phyloP scores from a whole-genome alignment of 208 protist species.

The Leishmania tarentolae region DNA sequence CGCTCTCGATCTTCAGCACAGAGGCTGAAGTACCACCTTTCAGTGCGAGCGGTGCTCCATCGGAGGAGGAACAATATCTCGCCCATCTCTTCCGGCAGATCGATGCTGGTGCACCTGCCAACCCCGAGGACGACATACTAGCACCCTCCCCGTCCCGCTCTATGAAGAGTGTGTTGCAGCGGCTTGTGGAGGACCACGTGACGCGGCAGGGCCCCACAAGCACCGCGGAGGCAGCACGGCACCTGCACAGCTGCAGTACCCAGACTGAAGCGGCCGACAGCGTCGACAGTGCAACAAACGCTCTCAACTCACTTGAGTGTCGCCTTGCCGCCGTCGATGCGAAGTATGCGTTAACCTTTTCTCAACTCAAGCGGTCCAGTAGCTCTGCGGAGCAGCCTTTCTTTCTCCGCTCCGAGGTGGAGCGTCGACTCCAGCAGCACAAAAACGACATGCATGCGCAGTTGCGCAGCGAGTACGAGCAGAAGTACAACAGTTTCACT shows the following conservation, averaged over 20 bases:
- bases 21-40: constrained; percentile 81
- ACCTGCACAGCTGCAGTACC: constrained; percentile 49
- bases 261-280: constrained; percentile 54
- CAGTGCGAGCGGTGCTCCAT: constrained; percentile 35
- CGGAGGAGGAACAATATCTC: constrained; percentile 53
- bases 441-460: constrained; percentile 72
- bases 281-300: constrained; percentile 27
- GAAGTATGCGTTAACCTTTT: constrained; percentile 81
- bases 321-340: constrained; percentile 87
- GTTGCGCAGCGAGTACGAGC: constrained; percentile 75
- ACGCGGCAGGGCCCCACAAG: constrained; percentile 10
- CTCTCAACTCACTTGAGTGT: constrained; percentile 72
- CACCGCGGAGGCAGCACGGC: constrained; percentile 14
- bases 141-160: constrained; percentile 16
- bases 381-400: constrained; percentile 34
- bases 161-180: constrained; percentile 66
- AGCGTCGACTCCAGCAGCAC: constrained; percentile 75
- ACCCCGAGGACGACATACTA: constrained; percentile 32
- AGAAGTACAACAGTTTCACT: constrained; percentile 70
- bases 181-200: constrained; percentile 34
- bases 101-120: not conserved
- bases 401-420: constrained; percentile 70
- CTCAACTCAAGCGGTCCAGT: constrained; percentile 47
- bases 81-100: constrained; percentile 40
- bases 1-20: constrained; percentile 78